Base-by-base conservation (phyloP, 2,329 filamentous ascomycete genomes). In the Sporothrix euskadiensis region DNA sequence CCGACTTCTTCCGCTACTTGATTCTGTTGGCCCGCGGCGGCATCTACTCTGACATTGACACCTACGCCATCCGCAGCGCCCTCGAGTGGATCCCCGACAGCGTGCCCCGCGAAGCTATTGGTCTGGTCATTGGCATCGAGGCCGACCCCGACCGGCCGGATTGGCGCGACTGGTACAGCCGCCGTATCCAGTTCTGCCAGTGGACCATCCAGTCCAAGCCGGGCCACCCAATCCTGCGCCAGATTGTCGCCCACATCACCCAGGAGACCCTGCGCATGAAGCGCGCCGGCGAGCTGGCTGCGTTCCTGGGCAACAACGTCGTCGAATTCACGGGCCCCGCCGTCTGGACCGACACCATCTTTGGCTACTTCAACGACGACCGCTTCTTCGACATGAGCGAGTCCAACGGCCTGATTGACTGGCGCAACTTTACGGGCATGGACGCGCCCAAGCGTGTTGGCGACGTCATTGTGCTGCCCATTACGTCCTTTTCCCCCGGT, bases 191-290 rank as follows among this genome's bases (percentile, higher is more conserved):
- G 81, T 98, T 99, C 83, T 99, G 96, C 83, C 96, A 99, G 82
- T 99, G 96, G 96, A 99, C 96, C 0, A 98, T 99, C 76, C 95
- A 98, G 82, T 86, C 92, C 73, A 99, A 99, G 82, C 92, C 95
- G 0, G 96, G 96, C 12, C 96, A 99, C 81, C 96, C 96, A 0
- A 90, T 97, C 14, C 87, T 99, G 74, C 90, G 94, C 75, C 93
- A 98, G 75, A 89, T 97, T 75, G 94, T 99, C 44, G 87, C 92
- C 16, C 91, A 90, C 77, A 94, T 99, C 79, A 97, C 95, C 0
- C 87, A 93, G 76, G 89, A 94, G 80, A 92, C 94, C 0, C 85
- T 98, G 69, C 85, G 87, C 74, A 88, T 91, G 82, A 94, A 97
- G 85, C 85, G 85, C 71, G 82, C 84, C 8, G 92, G 92, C 26